Evolutionary conservation across 306 rosid genomes (phyloP), one percentile per base, ranked within the genome.

Genomic region (Fagus crenata): DNA sequence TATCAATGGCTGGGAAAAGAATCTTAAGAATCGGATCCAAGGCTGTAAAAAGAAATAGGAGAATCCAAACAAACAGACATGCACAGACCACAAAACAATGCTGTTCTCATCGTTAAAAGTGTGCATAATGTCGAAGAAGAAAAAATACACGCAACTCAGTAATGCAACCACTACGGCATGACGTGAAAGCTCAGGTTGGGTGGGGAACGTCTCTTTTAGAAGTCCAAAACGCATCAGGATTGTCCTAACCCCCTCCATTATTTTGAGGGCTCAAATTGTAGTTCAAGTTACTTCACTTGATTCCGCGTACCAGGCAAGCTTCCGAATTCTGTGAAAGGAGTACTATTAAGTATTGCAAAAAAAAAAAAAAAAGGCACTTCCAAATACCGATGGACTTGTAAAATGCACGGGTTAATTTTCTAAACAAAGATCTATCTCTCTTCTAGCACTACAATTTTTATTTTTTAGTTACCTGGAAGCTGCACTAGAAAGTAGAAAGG

Each of bases 31-130:
- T 56, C 35, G 33, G 13, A 56, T 28, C 63, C 63, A 56, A 56
- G 63, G 98, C 31, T 96, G 89, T 3, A 96, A 90, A 86, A 94
- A 92, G 87, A 95, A 92, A 85, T 92, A 95, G 87, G 92, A 95
- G 89, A 95, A 92, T 15, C 93, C 93, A 73, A 92, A 76, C 85
- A 95, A 78, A 71, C 93, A 89, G 68, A 82, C 86, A 84, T 92
- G 91, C 86, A 95, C 91, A 74, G 96, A 86, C 99, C 97, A 89
- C 97, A 96, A 95, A 73, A 90, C 89, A 73, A 90, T 53, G 84
- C 89, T 95, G 78, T 86, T 93, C 77, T 90, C 99, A 55, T 90
- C 96, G 64, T 92, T 84, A 63, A 90, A 93, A 59, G 89, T 90
- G 31, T 86, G 90, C 59, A 90, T 87, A 82, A 90, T 89, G 88